A percentile compares a stretch with the other conserved stretches of the same genome.
These are phyloP conservation scores for Aspergillus sclerotialis DNA, from an alignment of 2,329 filamentous ascomycete genomes.

Conservation along the genomic window DNA sequence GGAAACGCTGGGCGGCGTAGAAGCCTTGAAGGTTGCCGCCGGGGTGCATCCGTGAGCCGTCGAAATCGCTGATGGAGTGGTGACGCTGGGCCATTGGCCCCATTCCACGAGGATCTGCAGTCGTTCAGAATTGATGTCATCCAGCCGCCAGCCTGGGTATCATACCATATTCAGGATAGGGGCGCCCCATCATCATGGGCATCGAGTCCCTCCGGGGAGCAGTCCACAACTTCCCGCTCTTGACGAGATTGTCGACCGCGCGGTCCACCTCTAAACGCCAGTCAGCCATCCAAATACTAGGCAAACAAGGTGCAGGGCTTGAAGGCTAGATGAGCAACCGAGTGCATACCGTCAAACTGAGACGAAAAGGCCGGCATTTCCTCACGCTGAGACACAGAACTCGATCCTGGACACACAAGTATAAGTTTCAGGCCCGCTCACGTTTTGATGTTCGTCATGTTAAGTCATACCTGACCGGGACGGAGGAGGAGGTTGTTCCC, in stretches of 20 bases:
- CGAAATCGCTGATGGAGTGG: constrained; percentile 79
- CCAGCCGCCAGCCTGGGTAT: constrained; percentile 24
- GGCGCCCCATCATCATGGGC: constrained; percentile 55
- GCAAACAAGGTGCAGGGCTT: too few relatives aligned
- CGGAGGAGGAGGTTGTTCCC: constrained; percentile 66
- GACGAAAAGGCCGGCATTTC: constrained; percentile 73
- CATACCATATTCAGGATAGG: constrained; percentile 56
- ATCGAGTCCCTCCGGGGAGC: constrained; percentile 71
- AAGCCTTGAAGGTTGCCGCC: constrained; percentile 82
- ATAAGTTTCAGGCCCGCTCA: constrained; percentile 7
- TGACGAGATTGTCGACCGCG: constrained; percentile 89
- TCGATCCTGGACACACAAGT: constrained; percentile 51
- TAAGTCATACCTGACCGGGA: constrained; percentile 59
- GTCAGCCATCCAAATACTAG: too few relatives aligned
- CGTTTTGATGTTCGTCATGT: too few relatives aligned
- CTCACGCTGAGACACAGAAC: constrained; percentile 65
- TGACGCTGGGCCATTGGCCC: constrained; percentile 61
- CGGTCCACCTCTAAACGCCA: constrained; percentile 75
- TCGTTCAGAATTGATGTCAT: constrained; percentile 18
- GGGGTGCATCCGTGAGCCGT: constrained; percentile 65
- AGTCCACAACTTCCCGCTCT: constrained; percentile 88
- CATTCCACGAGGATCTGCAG: constrained; percentile 63
- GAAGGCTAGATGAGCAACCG: background rate
- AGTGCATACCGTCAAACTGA: constrained; percentile 75
- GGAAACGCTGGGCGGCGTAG: constrained; percentile 89